Conservation (phyloP, 768 basidiomycete genomes). For the Gloeophyllum trabeum region DNA sequence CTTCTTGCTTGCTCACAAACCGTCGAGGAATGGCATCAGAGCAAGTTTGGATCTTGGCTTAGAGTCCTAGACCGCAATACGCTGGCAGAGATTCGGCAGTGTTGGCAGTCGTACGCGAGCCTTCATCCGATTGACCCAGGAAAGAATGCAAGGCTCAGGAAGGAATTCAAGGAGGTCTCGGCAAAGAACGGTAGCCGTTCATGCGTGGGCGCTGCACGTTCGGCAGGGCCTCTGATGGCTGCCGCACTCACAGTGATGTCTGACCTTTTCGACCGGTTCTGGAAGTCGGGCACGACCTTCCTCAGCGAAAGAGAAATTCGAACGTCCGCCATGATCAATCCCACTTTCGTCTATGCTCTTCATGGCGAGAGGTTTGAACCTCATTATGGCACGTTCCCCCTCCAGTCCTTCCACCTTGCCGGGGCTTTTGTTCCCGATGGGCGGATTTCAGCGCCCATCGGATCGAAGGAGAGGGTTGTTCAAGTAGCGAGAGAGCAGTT, state of each 20-base stretch:
- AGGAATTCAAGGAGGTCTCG: neutral
- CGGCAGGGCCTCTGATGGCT: conserved; percentile 1
- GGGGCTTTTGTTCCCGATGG: neutral
- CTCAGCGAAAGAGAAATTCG: neutral
- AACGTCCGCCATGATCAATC: conserved; percentile 2
- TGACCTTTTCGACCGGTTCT: conserved; percentile 2
- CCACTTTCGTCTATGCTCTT: conserved; percentile 6
- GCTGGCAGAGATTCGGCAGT: conserved; percentile 23
- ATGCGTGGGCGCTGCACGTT: conserved; percentile 1
- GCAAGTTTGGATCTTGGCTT: conserved; percentile 25
- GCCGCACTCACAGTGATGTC: neutral
- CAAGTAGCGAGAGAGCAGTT: conserved; percentile 2
- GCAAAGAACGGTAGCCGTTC: neutral
- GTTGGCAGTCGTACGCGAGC: conserved; percentile 21
- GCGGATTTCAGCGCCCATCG: neutral
- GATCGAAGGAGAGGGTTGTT: no score
- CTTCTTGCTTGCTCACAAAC: conserved; percentile 22
- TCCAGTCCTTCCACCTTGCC: conserved; percentile 6
- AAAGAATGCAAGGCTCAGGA: neutral
- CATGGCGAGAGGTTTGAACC: conserved; percentile 3
- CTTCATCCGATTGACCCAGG: neutral
- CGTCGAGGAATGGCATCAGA: conserved; percentile 26
- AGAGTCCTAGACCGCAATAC: conserved; percentile 27
- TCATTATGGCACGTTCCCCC: conserved; percentile 6
- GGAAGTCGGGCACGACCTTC: conserved; percentile 8